Conservation (phyloP, 768 basidiomycete genomes). For the Russula virescens region DNA sequence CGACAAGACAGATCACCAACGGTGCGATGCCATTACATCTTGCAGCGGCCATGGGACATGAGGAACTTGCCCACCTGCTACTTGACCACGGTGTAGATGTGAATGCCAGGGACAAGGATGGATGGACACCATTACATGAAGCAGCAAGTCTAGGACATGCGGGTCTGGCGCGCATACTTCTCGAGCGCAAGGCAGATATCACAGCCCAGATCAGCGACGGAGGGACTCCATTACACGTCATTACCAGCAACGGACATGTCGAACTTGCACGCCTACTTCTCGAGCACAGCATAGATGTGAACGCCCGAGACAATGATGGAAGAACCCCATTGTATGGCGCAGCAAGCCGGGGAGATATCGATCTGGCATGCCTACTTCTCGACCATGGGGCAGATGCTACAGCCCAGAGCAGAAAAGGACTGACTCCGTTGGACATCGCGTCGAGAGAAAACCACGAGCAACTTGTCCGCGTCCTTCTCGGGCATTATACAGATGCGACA, state of each 20-base stretch:
- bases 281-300: too few species aligned
- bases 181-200: neutral
- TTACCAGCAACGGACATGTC: neutral
- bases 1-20: neutral
- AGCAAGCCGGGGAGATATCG: too few species aligned
- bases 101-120: neutral
- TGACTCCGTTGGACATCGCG: neutral
- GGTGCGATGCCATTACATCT: neutral
- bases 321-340: too few species aligned
- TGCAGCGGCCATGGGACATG: neutral
- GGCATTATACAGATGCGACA: too few species aligned
- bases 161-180: neutral
- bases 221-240: neutral
- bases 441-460: too few species aligned
- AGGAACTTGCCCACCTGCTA: neutral
- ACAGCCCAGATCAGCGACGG: neutral
- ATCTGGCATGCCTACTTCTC: too few species aligned
- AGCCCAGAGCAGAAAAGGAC: neutral
- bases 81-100: neutral
- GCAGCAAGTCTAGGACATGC: neutral
- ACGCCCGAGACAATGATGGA: too few species aligned
- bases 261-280: neutral
- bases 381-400: neutral
- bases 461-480: too few species aligned
- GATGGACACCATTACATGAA: neutral